Conservation (phyloP, 768 basidiomycete species). For the Lactifluus subvellereus region DNA sequence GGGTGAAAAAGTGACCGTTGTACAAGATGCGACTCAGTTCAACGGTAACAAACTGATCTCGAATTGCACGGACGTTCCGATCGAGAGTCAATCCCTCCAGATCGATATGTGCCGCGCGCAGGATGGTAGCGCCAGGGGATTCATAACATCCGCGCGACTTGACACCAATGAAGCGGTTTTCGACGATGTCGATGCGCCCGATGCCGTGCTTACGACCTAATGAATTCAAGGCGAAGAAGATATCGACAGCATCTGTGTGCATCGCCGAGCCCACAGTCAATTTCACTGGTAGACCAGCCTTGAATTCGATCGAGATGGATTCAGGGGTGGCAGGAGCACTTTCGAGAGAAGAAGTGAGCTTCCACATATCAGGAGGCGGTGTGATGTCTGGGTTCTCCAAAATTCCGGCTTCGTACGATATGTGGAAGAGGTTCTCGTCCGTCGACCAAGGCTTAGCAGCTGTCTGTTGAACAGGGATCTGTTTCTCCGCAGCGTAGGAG, state of each 20-base stretch:
- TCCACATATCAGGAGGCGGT: slow-evolving; percentile 98
- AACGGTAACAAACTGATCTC: slow-evolving; percentile 93
- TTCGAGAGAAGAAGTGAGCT: slow-evolving; percentile 81
- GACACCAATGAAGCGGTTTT: slow-evolving; percentile 99
- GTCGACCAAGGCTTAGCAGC: slow-evolving; percentile 98
- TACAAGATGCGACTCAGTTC: slow-evolving; percentile 89
- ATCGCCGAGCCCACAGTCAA: slow-evolving; percentile 54
- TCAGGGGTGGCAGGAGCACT: slow-evolving; percentile 76
- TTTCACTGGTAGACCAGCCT: slow-evolving; percentile 79
- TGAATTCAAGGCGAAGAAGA: slow-evolving; percentile 87
- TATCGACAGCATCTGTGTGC: slow-evolving; percentile 89
- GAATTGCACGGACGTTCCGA: slow-evolving; percentile 88
- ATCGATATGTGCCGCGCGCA: slow-evolving; percentile 93
- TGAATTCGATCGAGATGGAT: slow-evolving; percentile 79
- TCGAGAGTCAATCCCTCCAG: slow-evolving; percentile 97
- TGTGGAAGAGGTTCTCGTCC: slow-evolving; percentile 99
- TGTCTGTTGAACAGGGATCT: slow-evolving; percentile 93
- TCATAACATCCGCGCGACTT: slow-evolving; percentile 99
- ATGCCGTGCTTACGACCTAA: slow-evolving; percentile 94
- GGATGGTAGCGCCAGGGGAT: slow-evolving; percentile 92
- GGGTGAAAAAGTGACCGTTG: slow-evolving; percentile 99
- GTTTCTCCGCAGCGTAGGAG: slow-evolving; percentile 77
- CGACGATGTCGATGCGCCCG: slow-evolving; percentile 97
- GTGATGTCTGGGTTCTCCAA: slow-evolving; percentile 95
- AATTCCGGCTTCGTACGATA: slow-evolving; percentile 99